Evolutionary conservation across 805 yeast species (phyloP).

Genomic region (Zygosaccharomyces bailii): DNA sequence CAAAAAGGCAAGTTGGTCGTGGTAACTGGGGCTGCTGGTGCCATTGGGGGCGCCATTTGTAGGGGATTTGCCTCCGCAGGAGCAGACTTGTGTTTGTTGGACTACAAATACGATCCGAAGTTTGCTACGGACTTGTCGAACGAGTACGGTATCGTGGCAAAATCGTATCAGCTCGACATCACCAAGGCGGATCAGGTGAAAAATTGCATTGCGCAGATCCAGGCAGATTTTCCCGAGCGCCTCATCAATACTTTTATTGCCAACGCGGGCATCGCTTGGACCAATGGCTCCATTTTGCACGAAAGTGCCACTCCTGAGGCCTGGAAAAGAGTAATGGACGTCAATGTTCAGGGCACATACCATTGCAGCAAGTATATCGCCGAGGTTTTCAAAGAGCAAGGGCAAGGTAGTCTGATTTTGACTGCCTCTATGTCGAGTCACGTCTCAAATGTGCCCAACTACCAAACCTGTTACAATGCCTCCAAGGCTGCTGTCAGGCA

Average conservation of each 20-base stretch:
- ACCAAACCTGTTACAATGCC: constrained; percentile 84
- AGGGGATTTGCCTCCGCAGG: constrained; percentile 85
- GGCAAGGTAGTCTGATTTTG: constrained; percentile 51
- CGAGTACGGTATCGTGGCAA: constrained; percentile 56
- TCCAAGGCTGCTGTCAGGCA: constrained; percentile 86
- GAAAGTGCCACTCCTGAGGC: constrained; percentile 42
- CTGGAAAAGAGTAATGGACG: constrained; percentile 70
- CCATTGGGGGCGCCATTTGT: constrained; percentile 79
- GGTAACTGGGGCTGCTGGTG: constrained; percentile 81
- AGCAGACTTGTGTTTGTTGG: constrained; percentile 41
- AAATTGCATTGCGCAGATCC: constrained; percentile 38
- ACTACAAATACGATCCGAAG: constrained; percentile 18
- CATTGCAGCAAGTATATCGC: constrained; percentile 77
- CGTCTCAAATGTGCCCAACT: constrained; percentile 81
- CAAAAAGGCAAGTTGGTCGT: constrained; percentile 79
- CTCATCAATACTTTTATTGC: constrained; percentile 80
- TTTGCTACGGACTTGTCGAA: constrained; percentile 20
- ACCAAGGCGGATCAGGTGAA: constrained; percentile 30
- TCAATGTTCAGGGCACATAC: constrained; percentile 77
- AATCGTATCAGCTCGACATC: constrained; percentile 47
- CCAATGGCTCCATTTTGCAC: constrained; percentile 52
- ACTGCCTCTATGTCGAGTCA: constrained; percentile 90
- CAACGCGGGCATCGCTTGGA: constrained; percentile 91
- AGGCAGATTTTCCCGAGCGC: constrained; percentile 62
- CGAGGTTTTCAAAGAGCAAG: constrained; percentile 64